Conservation (phyloP, 441 rosid genomes). For the Geranium incanum region DNA sequence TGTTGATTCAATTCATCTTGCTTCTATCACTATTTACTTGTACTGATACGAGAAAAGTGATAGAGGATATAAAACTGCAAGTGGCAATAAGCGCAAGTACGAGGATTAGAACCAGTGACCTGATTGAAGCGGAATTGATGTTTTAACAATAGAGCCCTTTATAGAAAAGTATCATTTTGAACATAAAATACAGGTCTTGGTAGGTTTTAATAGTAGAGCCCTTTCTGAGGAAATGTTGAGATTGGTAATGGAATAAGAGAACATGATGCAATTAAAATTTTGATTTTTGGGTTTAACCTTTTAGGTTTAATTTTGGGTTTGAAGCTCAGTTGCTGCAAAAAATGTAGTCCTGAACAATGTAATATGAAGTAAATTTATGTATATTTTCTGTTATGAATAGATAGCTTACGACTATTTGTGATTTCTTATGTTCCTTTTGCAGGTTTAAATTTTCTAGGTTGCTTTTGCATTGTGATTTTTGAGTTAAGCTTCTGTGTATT, state of each 20-base stretch:
- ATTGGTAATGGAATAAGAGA: neutral
- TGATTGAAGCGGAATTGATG: neutral
- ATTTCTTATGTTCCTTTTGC: no score
- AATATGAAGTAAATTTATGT: neutral
- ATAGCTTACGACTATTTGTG: neutral
- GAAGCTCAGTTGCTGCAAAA: neutral
- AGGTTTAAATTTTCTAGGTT: neutral
- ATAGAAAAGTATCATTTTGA: no score
- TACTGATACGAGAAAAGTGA: neutral
- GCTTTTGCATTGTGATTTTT: neutral
- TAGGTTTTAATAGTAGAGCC: no score
- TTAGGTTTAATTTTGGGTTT: slow-evolving; percentile 1
- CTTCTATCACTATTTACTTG: neutral
- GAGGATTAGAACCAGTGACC: neutral
- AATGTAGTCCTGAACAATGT: neutral
- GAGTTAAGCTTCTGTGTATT: neutral
- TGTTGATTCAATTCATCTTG: neutral
- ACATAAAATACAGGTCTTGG: no score
- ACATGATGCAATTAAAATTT: neutral
- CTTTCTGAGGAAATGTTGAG: neutral
- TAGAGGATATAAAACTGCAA: neutral
- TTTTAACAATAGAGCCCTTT: neutral
- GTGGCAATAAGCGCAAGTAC: neutral
- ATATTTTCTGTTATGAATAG: neutral
- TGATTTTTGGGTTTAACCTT: neutral